Evolutionary conservation across 768 basidiomycete species (phyloP), one percentile per base, ranked within the genome.

Genomic region (Kwoniella mangroviensis): DNA sequence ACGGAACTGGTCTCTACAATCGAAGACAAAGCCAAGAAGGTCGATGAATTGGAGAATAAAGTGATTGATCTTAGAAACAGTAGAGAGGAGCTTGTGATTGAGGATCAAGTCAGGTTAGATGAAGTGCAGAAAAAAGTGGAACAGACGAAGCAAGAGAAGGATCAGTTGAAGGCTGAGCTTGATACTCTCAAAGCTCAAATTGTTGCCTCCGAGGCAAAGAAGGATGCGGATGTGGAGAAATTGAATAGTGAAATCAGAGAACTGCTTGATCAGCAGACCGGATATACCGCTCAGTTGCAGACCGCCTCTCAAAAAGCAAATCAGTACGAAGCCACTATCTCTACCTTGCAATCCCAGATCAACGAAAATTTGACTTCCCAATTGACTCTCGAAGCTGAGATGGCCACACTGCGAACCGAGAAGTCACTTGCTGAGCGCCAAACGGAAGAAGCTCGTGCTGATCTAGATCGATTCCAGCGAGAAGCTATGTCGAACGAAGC

Each of bases 71-170:
- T 80, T 0, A 65, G 75, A 5, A 69, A 67, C 51, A 77, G 75
- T 26, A 53, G 79, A 21, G 75, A 80, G 54, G 77, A 80, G 42
- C 65, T 80, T 15, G 65, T 74, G 11, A 56, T 80, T 12, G 79
- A 78, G 28, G 77, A 73, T 63, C 75, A 78, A 57, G 58, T 63
- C 19, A 49, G 73, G 26, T 24, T 67, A 9, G 74, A 75, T 13
- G 72, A 69, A n/a, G 63, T 69, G 17, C 34, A 51, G 21, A 56
- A 26, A 62, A 34, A 42, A 43, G 54, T 45, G 24, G 62, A 63
- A 11, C 54, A 51, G 49, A n/a, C 56, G 42, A 49, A 53, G 6
- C 17, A 40, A 11, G 68, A 69, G 52, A 55, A 63, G n/a, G 68
- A 63, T 9, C 56, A 51, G 2, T 24, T 68, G 19, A 10, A 21